phyloP scores from a whole-genome alignment of 2,329 filamentous ascomycete species.

The Metarhizium guizhouense region DNA sequence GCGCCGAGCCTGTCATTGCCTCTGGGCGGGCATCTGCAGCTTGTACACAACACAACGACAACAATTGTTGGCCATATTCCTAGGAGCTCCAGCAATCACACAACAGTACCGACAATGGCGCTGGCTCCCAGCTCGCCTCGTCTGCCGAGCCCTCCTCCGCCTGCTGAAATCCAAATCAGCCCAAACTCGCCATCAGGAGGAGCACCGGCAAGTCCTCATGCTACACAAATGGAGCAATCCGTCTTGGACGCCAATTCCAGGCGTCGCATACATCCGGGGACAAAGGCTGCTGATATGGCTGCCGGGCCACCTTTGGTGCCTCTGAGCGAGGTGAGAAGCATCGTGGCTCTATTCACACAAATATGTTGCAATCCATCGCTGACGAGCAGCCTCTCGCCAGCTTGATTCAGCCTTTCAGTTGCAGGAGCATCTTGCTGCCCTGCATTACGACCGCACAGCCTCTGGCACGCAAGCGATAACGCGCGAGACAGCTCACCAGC shows the following conservation, averaged over 20 bases:
- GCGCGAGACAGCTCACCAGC: conserved; percentile 62
- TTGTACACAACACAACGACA: neutral
- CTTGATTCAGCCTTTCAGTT: conserved; percentile 96
- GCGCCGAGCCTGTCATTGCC: neutral
- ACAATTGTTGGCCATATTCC: neutral
- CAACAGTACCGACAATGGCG: conserved; percentile 36
- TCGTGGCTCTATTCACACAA: neutral
- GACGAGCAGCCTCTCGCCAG: conserved; percentile 20
- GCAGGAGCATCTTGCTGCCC: conserved; percentile 90
- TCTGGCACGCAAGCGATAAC: conserved; percentile 63
- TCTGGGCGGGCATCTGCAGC: neutral
- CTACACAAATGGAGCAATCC: conserved; percentile 52
- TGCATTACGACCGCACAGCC: conserved; percentile 73
- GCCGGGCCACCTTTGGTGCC: conserved; percentile 83
- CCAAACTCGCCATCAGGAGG: conserved; percentile 65
- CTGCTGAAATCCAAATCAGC: conserved; percentile 87
- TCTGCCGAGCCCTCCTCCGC: conserved; percentile 87
- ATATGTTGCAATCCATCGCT: conserved; percentile 1
- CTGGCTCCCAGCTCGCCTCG: conserved; percentile 73
- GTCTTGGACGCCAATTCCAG: conserved; percentile 65
- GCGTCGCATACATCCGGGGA: conserved; percentile 84
- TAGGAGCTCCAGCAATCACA: neutral
- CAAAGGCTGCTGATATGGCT: conserved; percentile 86
- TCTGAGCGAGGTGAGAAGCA: conserved; percentile 62
- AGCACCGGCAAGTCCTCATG: conserved; percentile 42